A percentile compares a stretch with the other conserved stretches of the same genome.
These are phyloP conservation scores for Polytolypa hystricis DNA, from an alignment of 2,329 filamentous ascomycete genomes.

Conservation along the genomic window DNA sequence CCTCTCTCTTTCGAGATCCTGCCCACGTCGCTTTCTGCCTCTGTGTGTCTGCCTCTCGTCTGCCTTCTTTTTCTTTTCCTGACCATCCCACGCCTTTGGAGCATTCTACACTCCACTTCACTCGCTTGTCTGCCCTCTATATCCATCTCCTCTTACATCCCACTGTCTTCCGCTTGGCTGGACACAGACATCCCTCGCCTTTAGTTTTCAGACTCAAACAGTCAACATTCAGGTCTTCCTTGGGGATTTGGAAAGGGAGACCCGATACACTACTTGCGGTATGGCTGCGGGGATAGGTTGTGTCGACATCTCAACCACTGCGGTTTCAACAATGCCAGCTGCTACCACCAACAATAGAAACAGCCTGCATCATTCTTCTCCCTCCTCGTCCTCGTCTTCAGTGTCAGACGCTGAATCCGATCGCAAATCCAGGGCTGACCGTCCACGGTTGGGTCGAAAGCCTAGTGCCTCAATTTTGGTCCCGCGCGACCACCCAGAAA, in stretches of 20 bases:
- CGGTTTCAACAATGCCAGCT: slow-evolving; percentile 29
- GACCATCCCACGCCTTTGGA: slow-evolving; percentile 7
- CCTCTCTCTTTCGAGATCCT: slow-evolving; percentile 5
- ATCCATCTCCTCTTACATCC: too few species aligned
- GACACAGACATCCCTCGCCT: too few species aligned
- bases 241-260: slow-evolving; percentile 10
- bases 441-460: slow-evolving; percentile 63
- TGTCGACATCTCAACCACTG: slow-evolving; percentile 27
- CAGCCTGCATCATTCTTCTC: slow-evolving; percentile 29
- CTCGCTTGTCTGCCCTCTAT: too few species aligned
- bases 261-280: too few species aligned
- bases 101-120: too few species aligned
- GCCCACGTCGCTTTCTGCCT: slow-evolving; percentile 8
- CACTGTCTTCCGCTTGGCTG: too few species aligned
- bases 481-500: slow-evolving; percentile 61
- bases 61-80: slow-evolving; percentile 11
- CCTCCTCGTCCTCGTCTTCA: slow-evolving; percentile 38
- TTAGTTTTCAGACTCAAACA: too few species aligned
- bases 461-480: slow-evolving; percentile 76
- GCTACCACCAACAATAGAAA: slow-evolving; percentile 24
- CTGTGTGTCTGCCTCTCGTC: slow-evolving; percentile 10
- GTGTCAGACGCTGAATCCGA: slow-evolving; percentile 37
- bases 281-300: slow-evolving; percentile 27
- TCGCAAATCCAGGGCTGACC: slow-evolving; percentile 36
- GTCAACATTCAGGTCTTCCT: too few species aligned